Evolutionary conservation across 495 filamentous ascomycete genomes (phyloP), one percentile per base, ranked within the genome.

Genomic region (Wilcoxina mikolae): DNA sequence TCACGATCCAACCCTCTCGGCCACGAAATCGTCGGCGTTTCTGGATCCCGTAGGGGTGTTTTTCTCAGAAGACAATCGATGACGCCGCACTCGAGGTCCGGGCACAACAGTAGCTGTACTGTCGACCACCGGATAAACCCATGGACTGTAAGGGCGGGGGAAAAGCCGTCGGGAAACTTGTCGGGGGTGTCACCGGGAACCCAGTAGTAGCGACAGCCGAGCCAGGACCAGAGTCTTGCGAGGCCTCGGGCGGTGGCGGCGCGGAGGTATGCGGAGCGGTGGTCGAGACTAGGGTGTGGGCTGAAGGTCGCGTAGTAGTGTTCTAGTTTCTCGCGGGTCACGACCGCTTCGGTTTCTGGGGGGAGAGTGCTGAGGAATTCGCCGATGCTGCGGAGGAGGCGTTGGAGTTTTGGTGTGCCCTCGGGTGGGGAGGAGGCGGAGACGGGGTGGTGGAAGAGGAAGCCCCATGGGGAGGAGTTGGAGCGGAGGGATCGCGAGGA

Each of bases 1-100:
- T 49, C 46, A 15, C 46, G 24, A 15, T 49, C 46, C 46, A 49
- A 1, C 9, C 46, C 46, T 29, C 46, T 27, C 22, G 46, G 46
- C 46, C 46, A 49, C 9, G 7, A 9, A 2, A 49, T 15, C 22
- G 12, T 28, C 12, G 46, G 46, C 24, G 24, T 49, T 27, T 49
- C 46, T 11, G 46, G 46, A 29, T 49, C 46, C 27, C 46, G 24
- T 25, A 49, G 20, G 15, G 1, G 15, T 25, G 23, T 23, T 25
- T 15, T 15, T 29, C 23, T 49, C 25, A 49, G 27, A 15, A 49
- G 24, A 2, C 23, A 9, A 23, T 29, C 25, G 15, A 49, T 27
- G 1, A 49, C 46, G 24, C 24, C 46, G 15, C 12, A 15, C 23
- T 49, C 46, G 11, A 49, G 27, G 12, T 49, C 46, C 22, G 46